Conservation (phyloP, 1,284 basidiomycete genomes). For the Phellopilus nigrolimitatus region DNA sequence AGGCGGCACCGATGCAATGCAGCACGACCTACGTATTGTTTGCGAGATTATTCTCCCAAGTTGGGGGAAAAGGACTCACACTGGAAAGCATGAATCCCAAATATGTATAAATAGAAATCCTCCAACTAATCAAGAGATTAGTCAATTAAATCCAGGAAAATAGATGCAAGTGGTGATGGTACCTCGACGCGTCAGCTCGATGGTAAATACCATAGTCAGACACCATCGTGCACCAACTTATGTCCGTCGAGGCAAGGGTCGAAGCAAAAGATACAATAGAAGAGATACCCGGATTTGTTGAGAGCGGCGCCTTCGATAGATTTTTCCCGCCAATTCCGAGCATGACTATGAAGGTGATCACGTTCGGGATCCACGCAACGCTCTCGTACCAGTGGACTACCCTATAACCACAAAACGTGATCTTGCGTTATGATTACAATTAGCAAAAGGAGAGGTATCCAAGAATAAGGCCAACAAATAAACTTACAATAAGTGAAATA, state of each 20-base stretch:
- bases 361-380: conserved; percentile 62
- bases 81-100: conserved; percentile 58
- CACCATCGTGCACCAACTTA: conserved; percentile 51
- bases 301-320: conserved; percentile 29
- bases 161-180: too few species aligned
- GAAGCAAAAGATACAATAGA: conserved; percentile 36
- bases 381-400: conserved; percentile 61
- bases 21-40: conserved; percentile 41
- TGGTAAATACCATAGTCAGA: conserved; percentile 62
- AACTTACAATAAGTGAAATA: conserved; percentile 55
- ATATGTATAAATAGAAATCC: conserved; percentile 62
- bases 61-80: conserved; percentile 32
- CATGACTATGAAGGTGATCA: conserved; percentile 62
- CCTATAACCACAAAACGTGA: conserved; percentile 57
- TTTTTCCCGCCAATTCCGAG: conserved; percentile 54
- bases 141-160: too few species aligned
- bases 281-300: conserved; percentile 26
- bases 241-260: conserved; percentile 38
- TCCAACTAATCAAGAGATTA: too few species aligned
- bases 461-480: background rate
- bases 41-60: conserved; percentile 12
- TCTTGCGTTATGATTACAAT: conserved; percentile 25
- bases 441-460: conserved; percentile 1
- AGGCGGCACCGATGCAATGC: conserved; percentile 61
- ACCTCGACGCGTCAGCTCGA: conserved; percentile 44